Evolutionary conservation across 371 early-diverging fungal species (phyloP).

Genomic region (Funneliformis caledonium): DNA sequence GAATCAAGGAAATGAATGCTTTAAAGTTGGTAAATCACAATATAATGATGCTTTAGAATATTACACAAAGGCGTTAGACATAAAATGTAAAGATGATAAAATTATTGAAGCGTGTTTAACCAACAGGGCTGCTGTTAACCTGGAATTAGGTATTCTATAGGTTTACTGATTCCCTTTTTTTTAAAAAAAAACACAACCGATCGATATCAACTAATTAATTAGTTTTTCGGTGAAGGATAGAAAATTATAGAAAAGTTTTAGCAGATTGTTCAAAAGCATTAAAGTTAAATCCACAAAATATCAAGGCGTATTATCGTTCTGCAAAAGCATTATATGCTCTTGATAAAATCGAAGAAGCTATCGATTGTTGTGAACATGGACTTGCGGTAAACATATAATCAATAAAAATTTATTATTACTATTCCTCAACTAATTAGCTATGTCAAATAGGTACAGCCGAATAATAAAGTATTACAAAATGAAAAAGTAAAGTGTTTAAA

Average conservation of each 20-base stretch:
- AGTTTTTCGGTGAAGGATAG: conserved; percentile 42
- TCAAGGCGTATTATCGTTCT: conserved; percentile 93
- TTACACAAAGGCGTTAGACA: conserved; percentile 88
- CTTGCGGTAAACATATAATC: conserved; percentile 47
- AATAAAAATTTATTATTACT: not conserved
- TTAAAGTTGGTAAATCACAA: conserved; percentile 68
- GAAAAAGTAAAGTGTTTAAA: conserved; percentile 52
- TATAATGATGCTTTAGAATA: conserved; percentile 82
- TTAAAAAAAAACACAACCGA: too few species aligned
- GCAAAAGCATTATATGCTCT: conserved; percentile 79
- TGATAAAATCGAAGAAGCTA: conserved; percentile 81
- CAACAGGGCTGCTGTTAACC: conserved; percentile 93
- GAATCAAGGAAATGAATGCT: conserved; percentile 93
- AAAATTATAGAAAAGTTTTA: conserved; percentile 83
- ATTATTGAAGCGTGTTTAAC: conserved; percentile 79
- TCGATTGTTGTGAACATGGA: conserved; percentile 81
- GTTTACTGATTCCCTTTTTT: not conserved
- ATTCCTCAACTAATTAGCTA: too few species aligned
- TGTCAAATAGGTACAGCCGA: conserved; percentile 60
- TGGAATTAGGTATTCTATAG: conserved; percentile 71
- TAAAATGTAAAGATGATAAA: conserved; percentile 73
- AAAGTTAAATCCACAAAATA: conserved; percentile 74
- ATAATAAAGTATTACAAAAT: conserved; percentile 64
- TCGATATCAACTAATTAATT: not conserved
- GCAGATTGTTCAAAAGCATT: conserved; percentile 90